Percentiles rank a stretch among this genome's conserved stretches.
phyloP scores from a whole-genome alignment of 768 basidiomycete species.

The Hemileccinum rubropunctum region DNA sequence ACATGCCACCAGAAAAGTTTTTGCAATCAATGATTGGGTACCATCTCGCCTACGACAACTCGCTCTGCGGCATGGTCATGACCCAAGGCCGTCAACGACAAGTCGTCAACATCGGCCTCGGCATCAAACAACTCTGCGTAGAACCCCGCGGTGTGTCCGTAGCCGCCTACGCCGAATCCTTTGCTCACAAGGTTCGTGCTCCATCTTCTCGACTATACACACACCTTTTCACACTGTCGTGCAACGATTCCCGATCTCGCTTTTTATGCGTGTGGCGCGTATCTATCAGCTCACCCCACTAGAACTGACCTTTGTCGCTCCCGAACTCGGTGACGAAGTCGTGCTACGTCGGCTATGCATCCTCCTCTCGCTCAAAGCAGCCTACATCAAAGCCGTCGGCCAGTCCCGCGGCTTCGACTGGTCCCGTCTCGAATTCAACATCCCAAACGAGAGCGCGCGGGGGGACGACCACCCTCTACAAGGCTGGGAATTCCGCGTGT shows the following conservation, averaged over 20 bases:
- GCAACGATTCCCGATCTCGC: background rate
- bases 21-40: conserved; percentile 79
- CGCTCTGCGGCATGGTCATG: conserved; percentile 82
- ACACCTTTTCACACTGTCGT: background rate
- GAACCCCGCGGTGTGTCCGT: conserved; percentile 60
- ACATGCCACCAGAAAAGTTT: conserved; percentile 61
- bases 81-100: conserved; percentile 73
- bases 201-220: background rate
- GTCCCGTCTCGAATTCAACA: conserved; percentile 78
- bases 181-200: conserved; percentile 66
- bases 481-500: conserved; percentile 88
- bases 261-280: background rate
- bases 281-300: conserved; percentile 40
- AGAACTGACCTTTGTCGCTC: conserved; percentile 53
- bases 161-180: conserved; percentile 65
- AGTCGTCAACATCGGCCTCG: conserved; percentile 82
- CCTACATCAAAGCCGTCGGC: conserved; percentile 83
- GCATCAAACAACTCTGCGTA: conserved; percentile 64
- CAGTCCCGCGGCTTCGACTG: conserved; percentile 80
- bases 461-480: conserved; percentile 68
- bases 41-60: conserved; percentile 64
- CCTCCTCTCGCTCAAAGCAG: conserved; percentile 73
- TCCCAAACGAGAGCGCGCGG: conserved; percentile 55
- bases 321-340: conserved; percentile 56
- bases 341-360: conserved; percentile 74